A percentile compares a stretch with the other conserved stretches of the same genome.
Conservation (phyloP, 345 rosid genomes). For the Rhodamnia rubescens region DNA sequence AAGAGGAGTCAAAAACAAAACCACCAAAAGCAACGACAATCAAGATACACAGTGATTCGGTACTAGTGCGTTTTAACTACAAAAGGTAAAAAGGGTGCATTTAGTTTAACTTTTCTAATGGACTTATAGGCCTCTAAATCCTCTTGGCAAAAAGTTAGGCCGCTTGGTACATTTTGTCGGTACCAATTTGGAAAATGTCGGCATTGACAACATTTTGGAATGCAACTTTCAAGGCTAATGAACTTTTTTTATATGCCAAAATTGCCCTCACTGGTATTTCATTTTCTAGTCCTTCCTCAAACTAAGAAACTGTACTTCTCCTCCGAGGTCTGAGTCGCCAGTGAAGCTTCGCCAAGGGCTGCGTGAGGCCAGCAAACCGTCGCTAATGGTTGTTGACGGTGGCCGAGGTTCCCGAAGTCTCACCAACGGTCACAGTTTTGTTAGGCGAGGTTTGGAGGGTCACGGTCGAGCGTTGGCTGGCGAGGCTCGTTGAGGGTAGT, state of each 20-base stretch:
- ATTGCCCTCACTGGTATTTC: background rate
- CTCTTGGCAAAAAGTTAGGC: background rate
- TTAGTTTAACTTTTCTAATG: background rate
- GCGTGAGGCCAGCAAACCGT: background rate
- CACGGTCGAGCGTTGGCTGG: no score
- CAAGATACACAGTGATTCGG: background rate
- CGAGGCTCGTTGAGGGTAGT: rapidly evolving
- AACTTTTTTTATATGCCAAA: background rate
- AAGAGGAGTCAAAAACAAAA: no score
- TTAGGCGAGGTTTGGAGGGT: background rate
- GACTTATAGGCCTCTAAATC: background rate
- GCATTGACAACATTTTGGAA: background rate
- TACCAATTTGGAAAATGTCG: background rate
- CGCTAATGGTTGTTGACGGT: background rate
- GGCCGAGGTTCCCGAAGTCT: background rate
- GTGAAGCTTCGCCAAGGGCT: background rate
- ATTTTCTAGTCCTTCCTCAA: background rate
- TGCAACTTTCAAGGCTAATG: background rate
- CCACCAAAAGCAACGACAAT: no score
- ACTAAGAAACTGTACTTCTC: background rate
- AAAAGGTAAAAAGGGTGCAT: background rate
- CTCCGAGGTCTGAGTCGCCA: background rate
- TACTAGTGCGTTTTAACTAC: background rate
- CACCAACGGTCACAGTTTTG: rapidly evolving
- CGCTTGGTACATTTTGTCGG: background rate